Evolutionary conservation across 2,329 filamentous ascomycete genomes (phyloP).

Genomic region (Xenoacremonium recifei): DNA sequence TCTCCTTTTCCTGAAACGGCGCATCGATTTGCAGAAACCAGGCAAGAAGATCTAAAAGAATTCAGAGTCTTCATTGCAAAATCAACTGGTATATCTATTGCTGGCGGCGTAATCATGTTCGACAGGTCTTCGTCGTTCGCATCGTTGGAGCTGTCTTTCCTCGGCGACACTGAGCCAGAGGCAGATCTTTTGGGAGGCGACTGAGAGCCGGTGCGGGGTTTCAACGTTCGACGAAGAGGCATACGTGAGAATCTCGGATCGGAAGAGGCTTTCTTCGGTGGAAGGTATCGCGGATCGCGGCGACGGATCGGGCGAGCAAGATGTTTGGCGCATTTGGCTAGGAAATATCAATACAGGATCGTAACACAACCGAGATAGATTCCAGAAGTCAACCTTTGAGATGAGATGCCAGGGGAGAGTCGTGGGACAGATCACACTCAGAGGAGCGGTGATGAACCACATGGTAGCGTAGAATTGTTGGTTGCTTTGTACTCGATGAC

Average conservation of each 20-base stretch:
- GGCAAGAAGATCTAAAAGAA: constrained; percentile 2
- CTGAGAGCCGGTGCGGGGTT: constrained; percentile 1
- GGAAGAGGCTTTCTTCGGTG: constrained; percentile 2
- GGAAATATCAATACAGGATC: not conserved
- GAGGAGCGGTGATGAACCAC: constrained; percentile 1
- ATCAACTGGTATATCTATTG: constrained; percentile 1
- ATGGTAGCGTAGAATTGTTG: constrained; percentile 3
- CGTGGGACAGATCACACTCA: constrained; percentile 1
- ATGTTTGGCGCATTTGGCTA: constrained; percentile 7
- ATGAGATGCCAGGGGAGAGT: not conserved
- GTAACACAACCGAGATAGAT: not conserved
- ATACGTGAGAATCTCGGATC: constrained; percentile 1
- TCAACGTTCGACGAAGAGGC: not conserved
- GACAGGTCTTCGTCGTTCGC: constrained; percentile 2
- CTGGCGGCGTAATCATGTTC: constrained; percentile 5
- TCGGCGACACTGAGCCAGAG: constrained; percentile 4
- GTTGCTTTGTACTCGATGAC: not conserved
- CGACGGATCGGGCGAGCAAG: constrained; percentile 1
- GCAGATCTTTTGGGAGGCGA: constrained; percentile 3
- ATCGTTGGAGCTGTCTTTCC: not conserved
- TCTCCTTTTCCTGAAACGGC: constrained; percentile 16
- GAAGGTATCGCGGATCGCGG: constrained; percentile 4
- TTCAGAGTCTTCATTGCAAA: not conserved
- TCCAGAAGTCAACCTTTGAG: not conserved
- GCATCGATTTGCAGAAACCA: constrained; percentile 5